These are phyloP conservation scores for Lagenidium giganteum DNA, from an alignment of 352 stramenopile genomes.

Conservation along the genomic window DNA sequence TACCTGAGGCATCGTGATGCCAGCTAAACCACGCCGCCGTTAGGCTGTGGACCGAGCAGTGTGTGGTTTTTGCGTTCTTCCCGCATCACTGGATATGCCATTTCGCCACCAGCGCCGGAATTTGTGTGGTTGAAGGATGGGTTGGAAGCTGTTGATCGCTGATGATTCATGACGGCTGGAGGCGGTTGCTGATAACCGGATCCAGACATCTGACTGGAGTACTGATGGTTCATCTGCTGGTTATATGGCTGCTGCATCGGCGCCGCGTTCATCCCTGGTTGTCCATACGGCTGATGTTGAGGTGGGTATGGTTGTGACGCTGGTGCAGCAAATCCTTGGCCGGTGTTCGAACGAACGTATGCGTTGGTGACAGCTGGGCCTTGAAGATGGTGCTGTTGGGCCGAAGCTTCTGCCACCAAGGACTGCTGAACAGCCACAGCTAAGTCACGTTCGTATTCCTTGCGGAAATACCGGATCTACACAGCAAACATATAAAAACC, in stretches of 20 bases:
- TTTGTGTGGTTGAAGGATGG: no score
- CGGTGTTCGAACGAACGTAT: slow-evolving; percentile 14
- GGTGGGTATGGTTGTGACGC: slow-evolving; percentile 8
- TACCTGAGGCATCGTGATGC: not conserved
- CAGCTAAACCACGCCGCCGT: slow-evolving; percentile 62
- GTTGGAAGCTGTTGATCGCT: no score
- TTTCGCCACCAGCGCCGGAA: no score
- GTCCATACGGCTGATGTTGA: no score
- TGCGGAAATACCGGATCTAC: slow-evolving; percentile 76
- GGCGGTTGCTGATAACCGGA: slow-evolving; percentile 19
- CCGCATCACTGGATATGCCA: slow-evolving; percentile 57
- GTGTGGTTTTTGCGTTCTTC: slow-evolving; percentile 68
- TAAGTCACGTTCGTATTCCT: slow-evolving; percentile 76
- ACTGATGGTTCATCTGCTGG: not conserved
- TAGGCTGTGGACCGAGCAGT: slow-evolving; percentile 51
- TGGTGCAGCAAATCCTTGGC: not conserved
- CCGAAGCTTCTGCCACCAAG: slow-evolving; percentile 41
- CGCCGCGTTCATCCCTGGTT: no score
- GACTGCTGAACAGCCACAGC: slow-evolving; percentile 73
- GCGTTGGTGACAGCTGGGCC: slow-evolving; percentile 9
- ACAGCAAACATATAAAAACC: not conserved
- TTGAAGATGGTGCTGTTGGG: slow-evolving; percentile 13
- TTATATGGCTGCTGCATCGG: slow-evolving; percentile 19
- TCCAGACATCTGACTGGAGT: not conserved
- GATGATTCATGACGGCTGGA: slow-evolving; percentile 8